Evolutionary conservation across 2,329 filamentous ascomycete species (phyloP), one percentile per base, ranked within the genome.

Genomic region (Epichloe brachyelytri): DNA sequence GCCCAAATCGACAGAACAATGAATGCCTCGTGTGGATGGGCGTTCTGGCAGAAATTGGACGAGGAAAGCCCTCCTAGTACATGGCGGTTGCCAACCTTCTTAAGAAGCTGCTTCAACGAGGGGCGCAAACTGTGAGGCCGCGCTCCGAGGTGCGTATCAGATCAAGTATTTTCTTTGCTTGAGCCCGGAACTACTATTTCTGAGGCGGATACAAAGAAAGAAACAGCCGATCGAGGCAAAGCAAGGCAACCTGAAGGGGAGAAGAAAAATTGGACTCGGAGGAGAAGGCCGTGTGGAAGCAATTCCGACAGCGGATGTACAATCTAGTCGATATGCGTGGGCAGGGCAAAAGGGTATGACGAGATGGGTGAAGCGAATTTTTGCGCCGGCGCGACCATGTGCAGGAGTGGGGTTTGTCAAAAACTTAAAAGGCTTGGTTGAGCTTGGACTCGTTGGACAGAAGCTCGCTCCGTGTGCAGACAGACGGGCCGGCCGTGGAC

Each of bases 31-130:
- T 59, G 61, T 60, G 58, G 57, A 53, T 54, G 52, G 34, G 49
- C 44, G 46, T 50, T 49, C 39, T 30, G 59, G 58, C 37, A 49
- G 47, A 47, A 10, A 46, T 48, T 50, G 39, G 39, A 43, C 26
- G 62, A 61, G 63, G 65, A 63, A 62, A 61, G 64, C 65, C 62
- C 65, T 69, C 62, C 65, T 69, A 70, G 62, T 63, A 68, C 66
- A 67, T 68, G 65, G 65, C 62, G 62, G 62, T 61, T 61, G 65
- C 64, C 65, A 65, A 68, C 65, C n/a, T n/a, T n/a, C n/a, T n/a
- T n/a, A 64, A 68, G 65, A 37, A 37, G 8, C 17, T 50, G 48
- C 41, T 47, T 38, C 30, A 43, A 37, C 14, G 39, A 48, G 43
- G 47, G 47, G 51, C 47, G 43, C 47, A 50, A 50, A 46, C 14